Evolutionary conservation across 768 basidiomycete species (phyloP).

Genomic region (Pleurotus salmoneostramineus): DNA sequence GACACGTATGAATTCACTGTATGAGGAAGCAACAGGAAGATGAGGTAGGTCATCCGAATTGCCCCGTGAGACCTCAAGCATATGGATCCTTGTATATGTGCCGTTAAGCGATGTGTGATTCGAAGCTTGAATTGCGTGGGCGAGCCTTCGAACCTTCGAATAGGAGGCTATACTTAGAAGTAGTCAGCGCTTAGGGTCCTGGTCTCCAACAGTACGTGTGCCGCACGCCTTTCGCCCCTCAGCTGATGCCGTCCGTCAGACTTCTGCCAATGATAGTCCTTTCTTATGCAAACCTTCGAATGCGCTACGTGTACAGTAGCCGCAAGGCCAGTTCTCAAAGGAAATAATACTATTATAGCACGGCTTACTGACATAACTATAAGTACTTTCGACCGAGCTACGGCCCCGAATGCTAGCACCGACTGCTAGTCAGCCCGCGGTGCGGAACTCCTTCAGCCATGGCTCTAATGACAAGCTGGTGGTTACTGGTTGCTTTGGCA

Average conservation of each 20-base stretch:
- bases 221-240: not conserved
- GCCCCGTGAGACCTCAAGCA: not conserved
- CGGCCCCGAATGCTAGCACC: not conserved
- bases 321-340: conserved; percentile 5
- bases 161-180: conserved; percentile 7
- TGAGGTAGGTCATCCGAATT: not conserved
- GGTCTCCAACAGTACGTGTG: conserved; percentile 4
- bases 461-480: conserved; percentile 10
- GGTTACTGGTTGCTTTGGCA: conserved; percentile 11
- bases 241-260: conserved; percentile 3
- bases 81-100: not conserved
- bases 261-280: not conserved
- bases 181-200: conserved; percentile 3
- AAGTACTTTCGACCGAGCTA: not conserved
- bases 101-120: not conserved
- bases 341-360: conserved; percentile 10
- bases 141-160: not conserved
- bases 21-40: conserved; percentile 1
- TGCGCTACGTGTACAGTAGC: conserved; percentile 13
- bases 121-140: not conserved
- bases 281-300: not conserved
- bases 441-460: conserved; percentile 8
- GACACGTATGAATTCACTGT: not conserved
- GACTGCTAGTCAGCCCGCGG: not conserved
- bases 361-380: not conserved